Conservation (phyloP, 345 rosid genomes). For the Bruguiera sexangula region DNA sequence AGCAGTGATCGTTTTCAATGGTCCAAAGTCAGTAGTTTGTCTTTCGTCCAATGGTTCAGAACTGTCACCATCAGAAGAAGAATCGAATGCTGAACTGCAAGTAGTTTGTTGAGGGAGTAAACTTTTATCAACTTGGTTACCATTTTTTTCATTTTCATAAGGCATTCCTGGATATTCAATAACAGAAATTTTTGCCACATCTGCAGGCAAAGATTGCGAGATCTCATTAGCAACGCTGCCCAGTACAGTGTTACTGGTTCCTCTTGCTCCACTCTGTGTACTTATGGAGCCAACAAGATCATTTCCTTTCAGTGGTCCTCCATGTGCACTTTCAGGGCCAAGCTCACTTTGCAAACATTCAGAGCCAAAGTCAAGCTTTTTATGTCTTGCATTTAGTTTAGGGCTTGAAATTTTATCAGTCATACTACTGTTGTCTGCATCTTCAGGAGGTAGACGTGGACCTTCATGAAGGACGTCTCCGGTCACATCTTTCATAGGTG, state of each 20-base stretch:
- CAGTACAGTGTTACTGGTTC: slow-evolving; percentile 3
- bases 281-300: slow-evolving; percentile 13
- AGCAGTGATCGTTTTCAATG: slow-evolving; percentile 1
- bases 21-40: slow-evolving; percentile 7
- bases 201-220: slow-evolving; percentile 12
- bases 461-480: neutral
- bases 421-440: slow-evolving; percentile 11
- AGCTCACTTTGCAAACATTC: slow-evolving; percentile 4
- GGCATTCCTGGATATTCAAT: slow-evolving; percentile 14
- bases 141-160: slow-evolving; percentile 11
- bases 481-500: neutral
- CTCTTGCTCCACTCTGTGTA: slow-evolving; percentile 13
- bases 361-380: slow-evolving; percentile 18
- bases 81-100: neutral
- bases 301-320: slow-evolving; percentile 20
- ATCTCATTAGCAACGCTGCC: slow-evolving; percentile 19
- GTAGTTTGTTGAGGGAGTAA: slow-evolving; percentile 16
- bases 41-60: slow-evolving; percentile 23
- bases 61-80: slow-evolving; percentile 1
- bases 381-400: slow-evolving; percentile 5
- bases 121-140: slow-evolving; percentile 15
- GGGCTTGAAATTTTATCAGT: slow-evolving; percentile 2
- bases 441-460: slow-evolving; percentile 9
- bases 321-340: slow-evolving; percentile 13
- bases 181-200: slow-evolving; percentile 15